A percentile compares a stretch with the other conserved stretches of the same genome.
Conservation (phyloP, 169 alveolate genomes). For the Babesia divergens region DNA sequence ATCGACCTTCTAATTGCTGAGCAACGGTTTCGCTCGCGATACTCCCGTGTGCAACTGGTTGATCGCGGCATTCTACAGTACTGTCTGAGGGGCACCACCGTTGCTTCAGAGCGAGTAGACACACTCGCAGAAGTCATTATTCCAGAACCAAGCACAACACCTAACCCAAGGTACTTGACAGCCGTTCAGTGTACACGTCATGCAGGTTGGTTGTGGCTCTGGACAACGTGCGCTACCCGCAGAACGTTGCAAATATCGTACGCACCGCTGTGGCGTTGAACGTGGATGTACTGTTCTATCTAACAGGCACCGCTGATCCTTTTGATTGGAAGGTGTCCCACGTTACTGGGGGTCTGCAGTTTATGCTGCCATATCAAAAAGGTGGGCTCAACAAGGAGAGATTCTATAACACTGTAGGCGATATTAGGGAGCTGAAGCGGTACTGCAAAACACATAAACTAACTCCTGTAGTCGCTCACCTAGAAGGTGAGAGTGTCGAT, state of each 20-base stretch:
- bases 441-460: slow-evolving; percentile 64
- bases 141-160: slow-evolving; percentile 10
- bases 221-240: slow-evolving; percentile 72
- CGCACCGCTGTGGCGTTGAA: slow-evolving; percentile 67
- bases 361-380: slow-evolving; percentile 55
- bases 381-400: slow-evolving; percentile 24
- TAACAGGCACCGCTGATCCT: slow-evolving; percentile 73
- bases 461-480: slow-evolving; percentile 74
- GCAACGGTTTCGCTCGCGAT: neutral
- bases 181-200: neutral
- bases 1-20: slow-evolving; percentile 14
- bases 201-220: slow-evolving; percentile 65
- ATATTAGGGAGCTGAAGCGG: slow-evolving; percentile 47
- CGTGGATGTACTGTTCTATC: slow-evolving; percentile 66
- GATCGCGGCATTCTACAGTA: slow-evolving; percentile 26
- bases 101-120: slow-evolving; percentile 12
- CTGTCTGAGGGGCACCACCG: slow-evolving; percentile 51
- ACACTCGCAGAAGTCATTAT: slow-evolving; percentile 42
- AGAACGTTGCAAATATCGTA: slow-evolving; percentile 69
- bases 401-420: slow-evolving; percentile 15
- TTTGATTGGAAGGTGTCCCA: slow-evolving; percentile 72
- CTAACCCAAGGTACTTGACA: slow-evolving; percentile 31
- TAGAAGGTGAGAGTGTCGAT: slow-evolving; percentile 63
- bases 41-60: slow-evolving; percentile 32
- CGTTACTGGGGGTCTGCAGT: slow-evolving; percentile 73